These are phyloP conservation scores for Biscutella laevigata DNA, from an alignment of 441 rosid genomes.

Conservation along the genomic window DNA sequence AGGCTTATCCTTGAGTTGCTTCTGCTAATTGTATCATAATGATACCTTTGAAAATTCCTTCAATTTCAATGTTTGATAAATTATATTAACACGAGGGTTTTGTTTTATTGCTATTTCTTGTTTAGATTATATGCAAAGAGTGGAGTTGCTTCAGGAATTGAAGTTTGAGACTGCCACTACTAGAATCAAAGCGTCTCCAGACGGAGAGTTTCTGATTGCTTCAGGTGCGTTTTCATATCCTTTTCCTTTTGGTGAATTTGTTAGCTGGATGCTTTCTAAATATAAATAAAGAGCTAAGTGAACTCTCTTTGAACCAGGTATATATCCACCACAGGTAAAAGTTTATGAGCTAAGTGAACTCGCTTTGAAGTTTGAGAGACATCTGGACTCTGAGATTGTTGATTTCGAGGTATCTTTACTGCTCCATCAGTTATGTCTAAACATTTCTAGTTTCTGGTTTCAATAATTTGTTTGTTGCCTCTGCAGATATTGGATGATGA, in stretches of 20 bases:
- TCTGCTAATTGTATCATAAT: neutral
- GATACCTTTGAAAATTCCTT: neutral
- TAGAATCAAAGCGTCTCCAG: conserved; percentile 67
- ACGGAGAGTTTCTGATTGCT: conserved; percentile 71
- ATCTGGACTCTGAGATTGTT: conserved; percentile 69
- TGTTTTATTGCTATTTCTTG: neutral
- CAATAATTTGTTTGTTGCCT: conserved; percentile 3
- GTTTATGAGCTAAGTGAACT: conserved; percentile 71
- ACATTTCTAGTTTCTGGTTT: neutral
- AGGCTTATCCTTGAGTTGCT: too few species aligned
- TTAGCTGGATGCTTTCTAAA: neutral
- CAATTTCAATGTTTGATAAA: neutral
- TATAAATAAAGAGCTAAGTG: too few species aligned
- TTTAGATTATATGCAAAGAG: conserved; percentile 29
- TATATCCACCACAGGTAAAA: conserved; percentile 84
- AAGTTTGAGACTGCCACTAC: conserved; percentile 73
- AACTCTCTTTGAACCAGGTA: too few species aligned
- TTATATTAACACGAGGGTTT: neutral
- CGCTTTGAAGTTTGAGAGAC: conserved; percentile 83
- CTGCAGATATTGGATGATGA: conserved; percentile 66
- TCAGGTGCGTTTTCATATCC: conserved; percentile 52
- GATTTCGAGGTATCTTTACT: conserved; percentile 57
- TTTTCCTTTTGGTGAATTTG: neutral
- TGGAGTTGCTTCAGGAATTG: conserved; percentile 57
- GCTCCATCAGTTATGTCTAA: neutral